Percentiles rank a stretch among this genome's conserved stretches.
Conservation (phyloP, 495 filamentous ascomycete genomes). For the Neurospora sp. region DNA sequence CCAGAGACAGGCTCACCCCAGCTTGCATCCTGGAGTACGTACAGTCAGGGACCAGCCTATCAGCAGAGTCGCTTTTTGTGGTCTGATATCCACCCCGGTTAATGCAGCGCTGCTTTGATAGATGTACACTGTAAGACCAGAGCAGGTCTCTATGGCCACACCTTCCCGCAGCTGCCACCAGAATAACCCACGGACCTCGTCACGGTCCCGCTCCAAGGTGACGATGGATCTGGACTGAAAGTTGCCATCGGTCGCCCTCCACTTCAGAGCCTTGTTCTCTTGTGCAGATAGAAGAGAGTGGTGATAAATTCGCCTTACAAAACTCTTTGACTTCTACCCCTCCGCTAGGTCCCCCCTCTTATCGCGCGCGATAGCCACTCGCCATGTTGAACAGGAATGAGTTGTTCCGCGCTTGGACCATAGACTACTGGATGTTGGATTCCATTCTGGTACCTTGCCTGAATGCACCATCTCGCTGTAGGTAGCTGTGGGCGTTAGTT, state of each 20-base stretch:
- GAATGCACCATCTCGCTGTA: not conserved
- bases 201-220: not conserved
- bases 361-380: not conserved
- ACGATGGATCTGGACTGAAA: not conserved
- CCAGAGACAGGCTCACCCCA: not conserved
- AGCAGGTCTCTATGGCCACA: not conserved
- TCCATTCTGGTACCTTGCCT: not conserved
- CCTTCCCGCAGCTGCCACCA: not conserved
- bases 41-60: not conserved
- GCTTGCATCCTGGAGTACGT: not conserved
- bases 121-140: not conserved
- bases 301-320: not conserved
- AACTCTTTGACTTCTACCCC: not conserved
- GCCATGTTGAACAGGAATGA: not conserved
- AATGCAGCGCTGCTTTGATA: not conserved
- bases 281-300: not conserved
- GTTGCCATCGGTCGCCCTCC: not conserved
- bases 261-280: not conserved
- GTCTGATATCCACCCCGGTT: not conserved
- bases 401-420: not conserved
- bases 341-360: not conserved
- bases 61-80: not conserved
- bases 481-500: not conserved
- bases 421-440: not conserved
- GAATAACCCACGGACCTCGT: not conserved